These are phyloP conservation scores for Coemansia sp. DNA, from an alignment of 192 early-diverging fungal genomes.

Conservation along the genomic window DNA sequence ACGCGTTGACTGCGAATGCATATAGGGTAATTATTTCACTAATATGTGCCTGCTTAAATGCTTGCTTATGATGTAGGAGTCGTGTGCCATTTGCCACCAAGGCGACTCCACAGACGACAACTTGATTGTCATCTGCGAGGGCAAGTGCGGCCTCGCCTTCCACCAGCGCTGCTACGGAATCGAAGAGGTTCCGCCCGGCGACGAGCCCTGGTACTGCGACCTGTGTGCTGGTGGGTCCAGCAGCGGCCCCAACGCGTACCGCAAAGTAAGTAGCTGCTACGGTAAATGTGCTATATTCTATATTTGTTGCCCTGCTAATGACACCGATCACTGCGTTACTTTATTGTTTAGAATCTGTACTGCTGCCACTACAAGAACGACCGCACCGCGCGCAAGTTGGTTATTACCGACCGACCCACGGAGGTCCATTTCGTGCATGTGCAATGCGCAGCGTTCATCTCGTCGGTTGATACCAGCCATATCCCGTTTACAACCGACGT, in stretches of 20 bases:
- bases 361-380: conserved; percentile 51
- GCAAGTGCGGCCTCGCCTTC: conserved; percentile 32
- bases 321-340: neutral
- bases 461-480: conserved; percentile 29
- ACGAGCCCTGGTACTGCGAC: conserved; percentile 50
- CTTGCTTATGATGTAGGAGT: conserved; percentile 34
- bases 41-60: neutral
- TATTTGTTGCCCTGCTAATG: neutral
- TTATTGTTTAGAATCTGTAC: conserved; percentile 34
- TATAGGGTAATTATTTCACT: no score
- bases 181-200: conserved; percentile 31
- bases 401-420: conserved; percentile 9
- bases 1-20: no score
- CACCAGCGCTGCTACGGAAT: conserved; percentile 48
- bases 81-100: conserved; percentile 33
- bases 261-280: conserved; percentile 15
- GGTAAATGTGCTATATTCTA: no score
- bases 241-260: conserved; percentile 4
- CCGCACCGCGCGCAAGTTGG: conserved; percentile 26
- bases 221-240: conserved; percentile 18
- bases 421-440: conserved; percentile 40
- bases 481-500: conserved; percentile 34
- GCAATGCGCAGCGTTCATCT: conserved; percentile 44
- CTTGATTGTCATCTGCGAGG: conserved; percentile 46
- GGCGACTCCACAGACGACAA: conserved; percentile 34